Percentiles rank a stretch among this genome's conserved stretches.
Evolutionary conservation across 495 filamentous ascomycete genomes (phyloP).

Genomic region (Pseudomonodictys pantanalensis): DNA sequence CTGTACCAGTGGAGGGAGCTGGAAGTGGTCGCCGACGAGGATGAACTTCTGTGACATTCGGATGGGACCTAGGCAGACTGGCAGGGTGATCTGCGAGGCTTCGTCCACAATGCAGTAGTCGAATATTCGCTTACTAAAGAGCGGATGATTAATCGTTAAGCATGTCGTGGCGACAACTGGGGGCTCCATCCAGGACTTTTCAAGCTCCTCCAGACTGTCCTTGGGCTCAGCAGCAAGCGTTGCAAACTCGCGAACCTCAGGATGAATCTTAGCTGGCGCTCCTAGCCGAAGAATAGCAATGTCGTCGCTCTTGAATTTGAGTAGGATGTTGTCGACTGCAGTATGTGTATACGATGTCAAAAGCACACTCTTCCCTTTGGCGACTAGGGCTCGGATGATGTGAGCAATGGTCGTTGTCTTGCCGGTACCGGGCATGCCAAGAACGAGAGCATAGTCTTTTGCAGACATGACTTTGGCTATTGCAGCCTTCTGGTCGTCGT

Average conservation of each 20-base stretch:
- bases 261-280: slow-evolving; percentile 75
- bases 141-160: slow-evolving; percentile 78
- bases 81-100: slow-evolving; percentile 94
- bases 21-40: slow-evolving; percentile 93
- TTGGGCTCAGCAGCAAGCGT: slow-evolving; percentile 69
- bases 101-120: slow-evolving; percentile 99
- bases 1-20: slow-evolving; percentile 90
- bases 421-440: slow-evolving; percentile 96
- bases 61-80: slow-evolving; percentile 89
- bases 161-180: slow-evolving; percentile 94
- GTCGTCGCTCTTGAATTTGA: slow-evolving; percentile 78
- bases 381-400: slow-evolving; percentile 87
- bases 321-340: slow-evolving; percentile 93
- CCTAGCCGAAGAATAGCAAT: slow-evolving; percentile 83
- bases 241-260: slow-evolving; percentile 79
- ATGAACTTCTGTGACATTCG: slow-evolving; percentile 91
- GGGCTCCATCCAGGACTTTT: slow-evolving; percentile 72
- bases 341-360: slow-evolving; percentile 95
- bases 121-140: slow-evolving; percentile 86
- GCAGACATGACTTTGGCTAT: slow-evolving; percentile 95
- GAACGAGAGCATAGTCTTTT: slow-evolving; percentile 86
- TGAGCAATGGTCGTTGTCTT: slow-evolving; percentile 98
- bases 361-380: slow-evolving; percentile 86
- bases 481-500: slow-evolving; percentile 80
- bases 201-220: slow-evolving; percentile 76